These are phyloP conservation scores for Candida ortonii DNA, from an alignment of 805 yeast genomes.

Conservation along the genomic window DNA sequence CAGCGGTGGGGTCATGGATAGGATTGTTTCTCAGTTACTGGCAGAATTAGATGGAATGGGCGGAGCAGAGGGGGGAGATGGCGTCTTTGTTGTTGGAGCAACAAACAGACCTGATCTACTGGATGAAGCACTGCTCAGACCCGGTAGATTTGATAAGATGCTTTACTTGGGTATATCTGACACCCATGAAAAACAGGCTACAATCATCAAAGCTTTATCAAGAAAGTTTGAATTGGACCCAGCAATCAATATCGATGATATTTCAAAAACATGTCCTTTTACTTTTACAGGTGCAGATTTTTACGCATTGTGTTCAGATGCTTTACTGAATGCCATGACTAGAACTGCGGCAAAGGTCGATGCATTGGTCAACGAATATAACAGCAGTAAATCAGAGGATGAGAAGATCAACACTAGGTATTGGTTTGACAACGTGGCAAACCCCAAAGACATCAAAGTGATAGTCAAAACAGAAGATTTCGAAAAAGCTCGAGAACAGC, in stretches of 20 bases:
- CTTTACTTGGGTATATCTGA: constrained; percentile 90
- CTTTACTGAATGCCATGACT: constrained; percentile 95
- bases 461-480: constrained; percentile 72
- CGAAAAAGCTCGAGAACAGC: constrained; percentile 64
- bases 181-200: constrained; percentile 82
- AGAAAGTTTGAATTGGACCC: constrained; percentile 68
- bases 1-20: constrained; percentile 98
- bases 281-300: constrained; percentile 98
- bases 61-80: constrained; percentile 70
- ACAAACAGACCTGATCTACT: constrained; percentile 94
- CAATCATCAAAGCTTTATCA: constrained; percentile 83
- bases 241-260: constrained; percentile 52
- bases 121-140: constrained; percentile 90
- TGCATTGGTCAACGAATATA: constrained; percentile 51
- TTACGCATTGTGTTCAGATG: constrained; percentile 92
- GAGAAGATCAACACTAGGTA: constrained; percentile 63
- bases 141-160: constrained; percentile 95
- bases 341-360: constrained; percentile 80
- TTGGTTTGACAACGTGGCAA: constrained; percentile 88
- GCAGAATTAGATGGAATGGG: constrained; percentile 98
- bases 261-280: constrained; percentile 76
- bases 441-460: constrained; percentile 63
- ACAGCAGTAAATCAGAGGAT: constrained; percentile 34
- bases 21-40: constrained; percentile 91
- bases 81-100: constrained; percentile 98